Base-by-base conservation (phyloP, 306 rosid genomes). In the Gleditsia sinensis region DNA sequence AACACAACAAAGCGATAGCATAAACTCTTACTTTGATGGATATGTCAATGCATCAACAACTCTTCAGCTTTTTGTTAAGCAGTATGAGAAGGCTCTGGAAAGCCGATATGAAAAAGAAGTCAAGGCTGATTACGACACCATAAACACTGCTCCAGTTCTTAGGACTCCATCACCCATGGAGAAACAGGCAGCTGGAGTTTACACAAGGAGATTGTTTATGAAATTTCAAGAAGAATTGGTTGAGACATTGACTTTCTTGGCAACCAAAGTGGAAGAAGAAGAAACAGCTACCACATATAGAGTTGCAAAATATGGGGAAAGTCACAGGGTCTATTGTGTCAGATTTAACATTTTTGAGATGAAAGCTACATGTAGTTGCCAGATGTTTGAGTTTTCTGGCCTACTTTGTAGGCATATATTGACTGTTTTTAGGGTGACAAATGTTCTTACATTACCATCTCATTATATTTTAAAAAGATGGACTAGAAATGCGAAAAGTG, bases 101-200 rank as follows among this genome's bases (percentile, higher is more conserved):
- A 76, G 78, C 67, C 71, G 81, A 21, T 65, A 71, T 64, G 81
- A 71, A 71, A 81, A 81, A 57, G 81, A 81, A 48, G 60, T 81
- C 59, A 81, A 64, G 75, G 78, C 81, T 45, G 81, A 81, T 65
- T 76, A 71, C 64, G 81, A 64, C 53, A 71, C 75, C 0, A 76
- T 75, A 70, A 81, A 81, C 66, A 46, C 75, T 43, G 75, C 78
- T 48, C 75, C 71, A 0, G 17, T 65, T 50, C 71, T 81, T 13
- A 81, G 66, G 74, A 81, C 81, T 68, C 85, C 81, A 25, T 81
- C 81, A 6, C 85, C 81, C 6, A 81, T 81, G 85, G 85, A 76
- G 78, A 81, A 81, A 71, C 81, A 76, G 51, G 67, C 70, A 55
- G 75, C 78, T 63, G 81, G 64, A 53, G 73, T 56, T 16, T 81